Base-by-base conservation (phyloP, 1,284 basidiomycete species). In the Ustilago sp. region DNA sequence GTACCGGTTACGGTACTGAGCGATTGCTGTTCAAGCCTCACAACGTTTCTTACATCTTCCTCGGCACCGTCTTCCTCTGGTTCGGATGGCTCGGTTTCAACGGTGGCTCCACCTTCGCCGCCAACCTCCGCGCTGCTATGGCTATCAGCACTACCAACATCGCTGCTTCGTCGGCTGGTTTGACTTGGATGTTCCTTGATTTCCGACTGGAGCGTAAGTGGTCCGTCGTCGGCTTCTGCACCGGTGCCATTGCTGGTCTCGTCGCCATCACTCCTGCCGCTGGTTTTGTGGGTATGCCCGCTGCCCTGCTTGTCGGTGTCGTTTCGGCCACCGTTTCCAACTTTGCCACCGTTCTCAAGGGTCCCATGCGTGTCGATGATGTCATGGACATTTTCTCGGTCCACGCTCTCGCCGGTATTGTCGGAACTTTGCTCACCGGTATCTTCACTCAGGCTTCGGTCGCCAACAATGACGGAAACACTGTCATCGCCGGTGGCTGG, bases 51-150 rank as follows among this genome's bases (percentile, higher is more conserved):
- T 88, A 95, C 86, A 93, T 97, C 81, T 92, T 91, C 63, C 90
- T 98, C 59, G 95, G 95, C 73, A 95, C 92, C 15, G 90, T 91
- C 13, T 90, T 97, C 77, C 91, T 97, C 65, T 97, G 94, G 94
- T 93, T 96, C 84, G 94, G 94, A 64, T 98, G 95, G 95, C 94
- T 95, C 83, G 95, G 92, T 13, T 93, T 93, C 89, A 95, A 95
- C 87, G 94, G 94, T 48, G 90, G 90, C 15, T 93, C 92, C 59
- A 93, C 94, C 9, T 94, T 94, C 82, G 93, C 93, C 62, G 94
- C 94, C 23, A 95, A 95, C 86, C 88, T 97, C 47, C 92, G 94
- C 62, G 94, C 94, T 0, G 90, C 94, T 62, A 90, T 93, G 86
- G 92, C 94, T 8, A 90, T 93, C 62, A 94, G 93, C 90, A 93